Conservation (phyloP, 2,329 filamentous ascomycete genomes). For the Kalmusia sp. region DNA sequence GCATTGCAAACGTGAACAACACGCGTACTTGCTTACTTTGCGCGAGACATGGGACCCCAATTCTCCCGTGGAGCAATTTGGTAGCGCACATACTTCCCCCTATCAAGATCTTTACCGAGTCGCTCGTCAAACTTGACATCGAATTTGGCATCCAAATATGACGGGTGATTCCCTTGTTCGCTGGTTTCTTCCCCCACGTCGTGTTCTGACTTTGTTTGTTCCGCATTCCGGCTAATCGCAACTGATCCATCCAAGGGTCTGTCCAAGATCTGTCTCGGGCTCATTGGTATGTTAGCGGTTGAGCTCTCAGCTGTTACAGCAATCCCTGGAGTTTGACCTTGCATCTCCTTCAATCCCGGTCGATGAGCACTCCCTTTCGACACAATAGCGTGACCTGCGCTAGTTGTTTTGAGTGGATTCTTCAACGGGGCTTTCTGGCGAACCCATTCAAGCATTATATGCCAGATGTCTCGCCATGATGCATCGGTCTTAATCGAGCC, state of each 20-base stretch:
- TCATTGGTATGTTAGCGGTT: neutral
- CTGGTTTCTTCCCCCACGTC: neutral
- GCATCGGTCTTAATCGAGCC: slow-evolving; percentile 95
- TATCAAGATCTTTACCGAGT: slow-evolving; percentile 72
- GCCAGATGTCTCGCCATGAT: slow-evolving; percentile 88
- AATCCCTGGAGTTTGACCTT: neutral
- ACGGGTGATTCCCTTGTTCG: slow-evolving; percentile 12
- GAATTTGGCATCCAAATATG: slow-evolving; percentile 49
- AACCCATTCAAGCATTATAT: slow-evolving; percentile 91
- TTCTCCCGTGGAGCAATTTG: slow-evolving; percentile 89
- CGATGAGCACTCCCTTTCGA: slow-evolving; percentile 31
- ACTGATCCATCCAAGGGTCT: slow-evolving; percentile 2
- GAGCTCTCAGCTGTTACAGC: slow-evolving; percentile 8
- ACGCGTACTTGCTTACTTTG: slow-evolving; percentile 44
- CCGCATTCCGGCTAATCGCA: slow-evolving; percentile 10
- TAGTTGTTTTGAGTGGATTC: slow-evolving; percentile 72
- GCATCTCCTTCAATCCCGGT: slow-evolving; percentile 21
- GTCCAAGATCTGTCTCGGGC: slow-evolving; percentile 2
- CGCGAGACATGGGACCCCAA: slow-evolving; percentile 82
- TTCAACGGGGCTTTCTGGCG: slow-evolving; percentile 81
- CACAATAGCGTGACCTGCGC: slow-evolving; percentile 75
- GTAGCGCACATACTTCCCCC: slow-evolving; percentile 79
- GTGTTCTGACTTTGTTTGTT: neutral
- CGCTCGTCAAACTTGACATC: slow-evolving; percentile 80
- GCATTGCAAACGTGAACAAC: slow-evolving; percentile 1